Evolutionary conservation across 108 stramenopile genomes (phyloP), one percentile per base, ranked within the genome.

Genomic region (Mayamaea pseudoterrestris): DNA sequence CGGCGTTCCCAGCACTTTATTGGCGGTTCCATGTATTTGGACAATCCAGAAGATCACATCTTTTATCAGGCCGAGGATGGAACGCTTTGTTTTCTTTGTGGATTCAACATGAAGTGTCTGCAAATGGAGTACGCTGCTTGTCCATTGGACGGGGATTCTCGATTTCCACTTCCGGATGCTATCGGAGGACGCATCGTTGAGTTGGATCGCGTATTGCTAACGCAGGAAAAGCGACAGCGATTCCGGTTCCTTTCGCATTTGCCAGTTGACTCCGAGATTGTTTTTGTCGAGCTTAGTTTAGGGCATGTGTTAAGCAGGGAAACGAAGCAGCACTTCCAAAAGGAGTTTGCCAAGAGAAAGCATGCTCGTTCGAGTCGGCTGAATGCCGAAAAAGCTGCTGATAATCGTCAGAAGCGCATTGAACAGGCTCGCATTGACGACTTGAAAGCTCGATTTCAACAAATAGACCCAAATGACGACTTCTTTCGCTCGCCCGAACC

Each of bases 51-150:
- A 11, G 64, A 69, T 9, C 29, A 47, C 9, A 52, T 72, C 27
- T 81, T 71, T 50, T 89, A 81, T 62, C 87, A 89, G 57, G 55
- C 80, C 5, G 68, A 61, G 49, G 80, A 89, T 55, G 87, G 87
- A 11, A 77, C 78, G 54, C 47, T 73, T 7, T 66, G 62, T 28
- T 89, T 79, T 59, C 53, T 89, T 5, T 73, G 65, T 39, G 72
- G 79, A 0, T 73, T 89, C 61, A 78, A 89, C 57, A 68, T 83
- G 55, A 65, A 60, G 0, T 89, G 79, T 59, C 48, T 89, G 14
- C 35, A 49, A 18, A 12, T 66, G 5, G 87, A 89, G 45, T 89
- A 81, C 51, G 64, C 61, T 0, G 47, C 39, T 20, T n/a, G n/a
- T n/a, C n/a, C n/a, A n/a, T n/a, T n/a, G n/a, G n/a, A n/a, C n/a